Conservation (phyloP, 2,329 filamentous ascomycete genomes). For the Tolypocladium tundrense region DNA sequence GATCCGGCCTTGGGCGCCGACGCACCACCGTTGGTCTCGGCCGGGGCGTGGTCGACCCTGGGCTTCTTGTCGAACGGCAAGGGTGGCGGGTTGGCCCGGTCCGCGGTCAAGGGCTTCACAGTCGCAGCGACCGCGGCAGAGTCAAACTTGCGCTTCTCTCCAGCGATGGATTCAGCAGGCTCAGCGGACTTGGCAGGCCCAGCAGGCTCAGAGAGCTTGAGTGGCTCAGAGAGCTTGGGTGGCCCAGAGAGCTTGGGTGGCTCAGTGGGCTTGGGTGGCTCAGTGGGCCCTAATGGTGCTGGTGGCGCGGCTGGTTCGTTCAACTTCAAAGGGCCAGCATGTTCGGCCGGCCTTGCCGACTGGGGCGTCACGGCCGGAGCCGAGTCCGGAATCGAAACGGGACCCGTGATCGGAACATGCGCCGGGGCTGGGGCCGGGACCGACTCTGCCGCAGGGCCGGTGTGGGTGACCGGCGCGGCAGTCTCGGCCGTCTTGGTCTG, state of each 20-base stretch:
- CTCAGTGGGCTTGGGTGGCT: neutral
- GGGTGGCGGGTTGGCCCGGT: neutral
- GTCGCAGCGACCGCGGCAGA: slow-evolving; percentile 8
- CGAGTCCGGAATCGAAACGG: slow-evolving; percentile 1
- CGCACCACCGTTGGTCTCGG: slow-evolving; percentile 9
- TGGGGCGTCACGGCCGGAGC: neutral
- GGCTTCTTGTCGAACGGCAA: slow-evolving; percentile 27
- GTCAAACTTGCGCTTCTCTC: slow-evolving; percentile 31
- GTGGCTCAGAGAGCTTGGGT: no score
- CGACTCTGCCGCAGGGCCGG: slow-evolving; percentile 2
- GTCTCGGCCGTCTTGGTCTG: slow-evolving; percentile 5
- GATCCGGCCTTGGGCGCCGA: slow-evolving; percentile 15
- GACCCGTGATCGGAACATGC: neutral
- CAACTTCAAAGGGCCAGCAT: neutral
- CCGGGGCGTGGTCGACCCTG: slow-evolving; percentile 23
- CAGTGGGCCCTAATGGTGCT: neutral
- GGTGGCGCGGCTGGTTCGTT: neutral
- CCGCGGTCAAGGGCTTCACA: neutral
- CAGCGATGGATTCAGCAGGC: neutral
- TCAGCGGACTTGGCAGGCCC: neutral
- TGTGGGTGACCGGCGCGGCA: slow-evolving; percentile 1
- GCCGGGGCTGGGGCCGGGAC: slow-evolving; percentile 5
- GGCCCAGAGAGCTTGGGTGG: no score
- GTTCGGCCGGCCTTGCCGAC: neutral
- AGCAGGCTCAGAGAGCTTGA: neutral